Conservation (phyloP, 768 basidiomycete species). For the Pilatotrama ljubarskyi region DNA sequence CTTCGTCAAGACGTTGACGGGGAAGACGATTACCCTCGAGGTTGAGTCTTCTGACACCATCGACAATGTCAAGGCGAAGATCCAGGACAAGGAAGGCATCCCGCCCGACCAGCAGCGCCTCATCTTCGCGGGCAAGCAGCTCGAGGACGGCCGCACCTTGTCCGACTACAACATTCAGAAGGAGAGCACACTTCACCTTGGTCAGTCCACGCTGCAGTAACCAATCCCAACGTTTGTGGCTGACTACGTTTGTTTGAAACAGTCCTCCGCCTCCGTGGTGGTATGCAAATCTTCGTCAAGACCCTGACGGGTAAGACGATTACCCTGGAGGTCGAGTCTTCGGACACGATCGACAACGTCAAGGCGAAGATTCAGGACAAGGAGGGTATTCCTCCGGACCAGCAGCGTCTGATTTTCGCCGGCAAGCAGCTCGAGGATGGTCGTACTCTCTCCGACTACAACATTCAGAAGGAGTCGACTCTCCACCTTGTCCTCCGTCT, state of each 20-base stretch:
- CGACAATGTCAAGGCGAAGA: constrained; percentile 83
- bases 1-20: constrained; percentile 83
- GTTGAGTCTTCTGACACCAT: constrained; percentile 93
- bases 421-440: constrained; percentile 36
- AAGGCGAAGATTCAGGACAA: constrained; percentile 37
- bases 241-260: neutral
- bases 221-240: neutral
- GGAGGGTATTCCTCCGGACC: constrained; percentile 34
- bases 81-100: constrained; percentile 81
- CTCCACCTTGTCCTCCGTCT: constrained; percentile 45
- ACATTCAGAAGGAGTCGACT: constrained; percentile 34
- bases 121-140: constrained; percentile 78
- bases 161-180: constrained; percentile 37
- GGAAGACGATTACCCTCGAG: constrained; percentile 90
- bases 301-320: constrained; percentile 55
- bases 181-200: constrained; percentile 33
- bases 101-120: constrained; percentile 86
- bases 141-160: constrained; percentile 51
- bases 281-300: constrained; percentile 52
- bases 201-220: constrained; percentile 3
- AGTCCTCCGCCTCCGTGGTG: constrained; percentile 44
- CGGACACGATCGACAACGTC: constrained; percentile 34
- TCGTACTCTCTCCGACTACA: constrained; percentile 34
- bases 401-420: constrained; percentile 34
- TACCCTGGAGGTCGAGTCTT: constrained; percentile 51